Percentiles rank a stretch among this genome's conserved stretches.
Conservation (phyloP, 2,329 filamentous ascomycete genomes). For the Aspergillus tanneri region DNA sequence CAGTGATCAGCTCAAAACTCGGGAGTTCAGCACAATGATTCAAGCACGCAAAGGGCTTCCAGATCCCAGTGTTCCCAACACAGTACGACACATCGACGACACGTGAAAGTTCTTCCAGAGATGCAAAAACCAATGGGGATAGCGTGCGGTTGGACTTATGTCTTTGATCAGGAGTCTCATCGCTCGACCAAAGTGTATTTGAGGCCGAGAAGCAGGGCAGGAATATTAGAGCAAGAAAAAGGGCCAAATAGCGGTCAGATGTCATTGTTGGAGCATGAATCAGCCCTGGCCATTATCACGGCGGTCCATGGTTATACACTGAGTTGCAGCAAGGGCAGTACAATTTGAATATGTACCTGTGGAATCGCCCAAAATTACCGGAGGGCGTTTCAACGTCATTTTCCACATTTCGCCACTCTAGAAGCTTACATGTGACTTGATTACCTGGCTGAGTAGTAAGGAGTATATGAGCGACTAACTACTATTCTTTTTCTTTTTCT, state of each 20-base stretch:
- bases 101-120: slow-evolving; percentile 83
- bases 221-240: not conserved
- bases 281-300: no score
- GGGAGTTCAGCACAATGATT: slow-evolving; percentile 85
- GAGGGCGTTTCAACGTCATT: slow-evolving; percentile 4
- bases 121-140: slow-evolving; percentile 67
- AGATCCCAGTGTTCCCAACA: slow-evolving; percentile 78
- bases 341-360: no score
- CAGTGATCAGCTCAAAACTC: slow-evolving; percentile 70
- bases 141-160: slow-evolving; percentile 37
- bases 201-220: not conserved
- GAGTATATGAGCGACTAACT: no score
- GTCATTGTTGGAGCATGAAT: not conserved
- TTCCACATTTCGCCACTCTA: no score
- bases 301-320: no score
- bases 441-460: no score
- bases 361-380: no score
- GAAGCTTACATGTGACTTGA: no score
- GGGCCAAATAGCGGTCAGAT: not conserved
- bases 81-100: slow-evolving; percentile 95
- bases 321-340: no score
- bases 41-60: slow-evolving; percentile 77
- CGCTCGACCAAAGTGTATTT: not conserved
- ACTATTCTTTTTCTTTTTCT: no score
- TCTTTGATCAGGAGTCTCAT: not conserved